Conservation (phyloP, 2,329 filamentous ascomycete species). For the Blastomyces parvus region DNA sequence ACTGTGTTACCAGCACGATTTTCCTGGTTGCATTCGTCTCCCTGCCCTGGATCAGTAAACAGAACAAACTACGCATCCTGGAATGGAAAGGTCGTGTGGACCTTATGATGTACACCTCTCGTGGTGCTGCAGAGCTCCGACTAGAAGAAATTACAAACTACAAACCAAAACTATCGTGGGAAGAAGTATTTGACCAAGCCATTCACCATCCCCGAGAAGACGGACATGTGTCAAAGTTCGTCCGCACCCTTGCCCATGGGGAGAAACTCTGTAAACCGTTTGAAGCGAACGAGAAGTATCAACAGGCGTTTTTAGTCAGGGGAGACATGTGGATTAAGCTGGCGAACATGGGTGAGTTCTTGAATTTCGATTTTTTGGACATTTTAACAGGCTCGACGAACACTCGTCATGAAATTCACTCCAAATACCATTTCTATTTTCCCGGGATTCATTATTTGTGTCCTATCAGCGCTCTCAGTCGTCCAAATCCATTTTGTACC, state of each 20-base stretch:
- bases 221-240: conserved; percentile 70
- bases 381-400: not conserved
- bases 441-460: not conserved
- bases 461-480: not conserved
- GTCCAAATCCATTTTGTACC: not conserved
- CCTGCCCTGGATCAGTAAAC: conserved; percentile 50
- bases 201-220: conserved; percentile 53
- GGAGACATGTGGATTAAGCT: conserved; percentile 39
- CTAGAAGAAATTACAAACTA: conserved; percentile 54
- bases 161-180: conserved; percentile 41
- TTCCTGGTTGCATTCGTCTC: conserved; percentile 58
- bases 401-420: not conserved
- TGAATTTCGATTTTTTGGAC: not conserved
- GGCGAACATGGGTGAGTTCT: conserved; percentile 35
- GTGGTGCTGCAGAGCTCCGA: conserved; percentile 52
- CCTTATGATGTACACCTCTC: conserved; percentile 62
- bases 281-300: conserved; percentile 27
- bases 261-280: conserved; percentile 40
- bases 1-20: conserved; percentile 67
- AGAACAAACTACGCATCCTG: conserved; percentile 58
- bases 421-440: not conserved
- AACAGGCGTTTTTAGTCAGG: conserved; percentile 28
- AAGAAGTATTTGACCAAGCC: conserved; percentile 37
- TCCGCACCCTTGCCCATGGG: conserved; percentile 59
- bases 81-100: conserved; percentile 75